Conservation (phyloP, 2,329 filamentous ascomycete genomes). For the Beauveria varroae region DNA sequence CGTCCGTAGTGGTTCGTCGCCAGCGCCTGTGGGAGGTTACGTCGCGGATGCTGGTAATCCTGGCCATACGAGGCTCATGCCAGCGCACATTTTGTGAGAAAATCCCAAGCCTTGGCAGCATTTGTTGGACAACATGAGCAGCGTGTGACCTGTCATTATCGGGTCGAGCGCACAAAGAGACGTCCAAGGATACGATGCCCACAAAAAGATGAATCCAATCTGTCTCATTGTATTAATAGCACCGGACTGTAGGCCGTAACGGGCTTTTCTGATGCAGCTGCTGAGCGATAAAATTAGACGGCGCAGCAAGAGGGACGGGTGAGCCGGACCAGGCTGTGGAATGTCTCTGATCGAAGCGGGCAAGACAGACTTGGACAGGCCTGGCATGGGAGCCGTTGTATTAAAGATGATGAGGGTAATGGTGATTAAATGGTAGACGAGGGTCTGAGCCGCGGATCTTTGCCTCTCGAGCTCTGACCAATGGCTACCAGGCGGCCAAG, state of each 20-base stretch:
- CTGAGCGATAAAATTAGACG: neutral
- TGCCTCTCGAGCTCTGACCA: slow-evolving; percentile 5
- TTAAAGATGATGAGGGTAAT: no score
- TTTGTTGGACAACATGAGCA: neutral
- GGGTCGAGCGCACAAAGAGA: neutral
- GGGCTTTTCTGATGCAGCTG: neutral
- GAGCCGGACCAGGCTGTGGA: neutral
- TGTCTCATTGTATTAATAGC: slow-evolving; percentile 3
- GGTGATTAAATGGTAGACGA: neutral
- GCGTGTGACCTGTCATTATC: slow-evolving; percentile 9
- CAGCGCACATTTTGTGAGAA: neutral
- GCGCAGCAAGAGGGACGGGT: neutral
- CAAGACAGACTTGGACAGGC: neutral
- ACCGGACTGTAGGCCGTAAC: neutral
- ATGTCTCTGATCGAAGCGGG: neutral
- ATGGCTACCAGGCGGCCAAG: neutral
- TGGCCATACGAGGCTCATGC: neutral
- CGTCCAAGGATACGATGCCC: neutral
- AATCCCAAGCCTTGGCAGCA: slow-evolving; percentile 5
- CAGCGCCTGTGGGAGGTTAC: neutral
- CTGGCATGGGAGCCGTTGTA: neutral
- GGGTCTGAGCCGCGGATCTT: neutral
- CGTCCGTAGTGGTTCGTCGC: neutral
- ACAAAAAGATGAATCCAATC: slow-evolving; percentile 1
- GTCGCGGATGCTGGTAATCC: neutral